Evolutionary conservation across 352 stramenopile genomes (phyloP).

Genomic region (Pilasporangium apinafurcum): DNA sequence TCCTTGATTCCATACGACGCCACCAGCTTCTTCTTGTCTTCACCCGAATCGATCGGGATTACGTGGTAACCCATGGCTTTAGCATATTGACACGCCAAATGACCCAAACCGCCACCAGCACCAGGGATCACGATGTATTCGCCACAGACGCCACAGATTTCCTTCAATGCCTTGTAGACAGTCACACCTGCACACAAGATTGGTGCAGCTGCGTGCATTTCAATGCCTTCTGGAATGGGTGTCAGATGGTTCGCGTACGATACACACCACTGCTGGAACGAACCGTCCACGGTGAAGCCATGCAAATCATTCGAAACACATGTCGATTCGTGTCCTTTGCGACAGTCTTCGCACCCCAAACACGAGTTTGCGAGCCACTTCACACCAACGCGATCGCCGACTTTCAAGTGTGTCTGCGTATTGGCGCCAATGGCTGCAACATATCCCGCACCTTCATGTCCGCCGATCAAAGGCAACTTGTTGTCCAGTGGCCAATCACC

Average conservation of each 20-base stretch:
- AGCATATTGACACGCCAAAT: constrained; percentile 75
- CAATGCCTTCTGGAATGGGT: constrained; percentile 52
- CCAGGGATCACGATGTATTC: constrained; percentile 49
- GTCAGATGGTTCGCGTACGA: constrained; percentile 75
- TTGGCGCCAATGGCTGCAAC: constrained; percentile 37
- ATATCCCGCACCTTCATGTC: constrained; percentile 52
- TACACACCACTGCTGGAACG: constrained; percentile 60
- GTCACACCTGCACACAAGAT: constrained; percentile 87
- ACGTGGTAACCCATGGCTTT: constrained; percentile 62
- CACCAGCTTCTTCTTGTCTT: constrained; percentile 57
- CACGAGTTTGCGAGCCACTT: constrained; percentile 49
- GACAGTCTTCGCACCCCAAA: constrained; percentile 42
- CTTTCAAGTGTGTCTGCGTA: constrained; percentile 33
- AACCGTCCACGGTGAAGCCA: constrained; percentile 27
- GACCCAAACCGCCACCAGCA: constrained; percentile 62
- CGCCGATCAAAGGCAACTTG: constrained; percentile 39
- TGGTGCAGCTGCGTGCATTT: constrained; percentile 29
- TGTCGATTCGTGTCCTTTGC: constrained; percentile 39
- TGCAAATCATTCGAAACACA: constrained; percentile 22
- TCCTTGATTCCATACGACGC: constrained; percentile 54
- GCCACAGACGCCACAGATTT: constrained; percentile 35
- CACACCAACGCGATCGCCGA: constrained; percentile 44
- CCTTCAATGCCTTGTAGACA: constrained; percentile 74
- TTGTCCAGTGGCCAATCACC: constrained; percentile 23
- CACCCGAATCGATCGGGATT: constrained; percentile 62